phyloP scores from a whole-genome alignment of 495 filamentous ascomycete genomes.

The Neurospora pannonica region DNA sequence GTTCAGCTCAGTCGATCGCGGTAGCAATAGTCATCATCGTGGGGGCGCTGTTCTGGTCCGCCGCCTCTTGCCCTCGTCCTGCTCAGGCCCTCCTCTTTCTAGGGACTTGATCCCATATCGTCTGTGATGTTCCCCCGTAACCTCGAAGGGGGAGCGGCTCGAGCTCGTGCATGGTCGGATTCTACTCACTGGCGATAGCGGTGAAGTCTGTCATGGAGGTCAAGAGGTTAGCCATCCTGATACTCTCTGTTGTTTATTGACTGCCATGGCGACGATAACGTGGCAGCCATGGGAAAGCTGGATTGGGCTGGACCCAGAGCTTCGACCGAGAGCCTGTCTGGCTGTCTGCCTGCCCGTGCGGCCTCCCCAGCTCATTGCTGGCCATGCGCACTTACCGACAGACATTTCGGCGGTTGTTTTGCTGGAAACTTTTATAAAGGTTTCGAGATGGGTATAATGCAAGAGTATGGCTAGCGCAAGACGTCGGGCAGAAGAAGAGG shows the following conservation, averaged over 20 bases:
- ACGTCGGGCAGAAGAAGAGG: neutral
- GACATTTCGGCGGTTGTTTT: conserved; percentile 6
- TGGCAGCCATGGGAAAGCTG: neutral
- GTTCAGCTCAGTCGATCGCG: neutral
- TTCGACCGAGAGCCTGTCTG: conserved; percentile 3
- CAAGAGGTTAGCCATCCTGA: neutral
- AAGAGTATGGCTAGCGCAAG: neutral
- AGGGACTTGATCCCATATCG: neutral
- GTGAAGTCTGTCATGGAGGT: conserved; percentile 11
- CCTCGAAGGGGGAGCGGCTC: neutral
- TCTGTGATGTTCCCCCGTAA: conserved; percentile 3
- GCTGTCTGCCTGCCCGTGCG: neutral
- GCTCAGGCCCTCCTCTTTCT: neutral
- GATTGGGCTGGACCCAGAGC: neutral
- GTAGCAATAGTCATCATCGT: neutral
- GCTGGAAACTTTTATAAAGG: neutral
- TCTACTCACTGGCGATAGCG: conserved; percentile 20
- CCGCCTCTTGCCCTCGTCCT: neutral
- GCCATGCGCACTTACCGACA: neutral
- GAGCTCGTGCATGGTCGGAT: neutral
- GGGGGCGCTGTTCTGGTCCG: neutral
- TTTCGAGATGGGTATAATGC: neutral
- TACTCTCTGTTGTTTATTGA: neutral
- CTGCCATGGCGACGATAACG: neutral
- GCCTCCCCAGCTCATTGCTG: neutral